Evolutionary conservation across 2,329 filamentous ascomycete genomes (phyloP), one percentile per base, ranked within the genome.

Genomic region (Penicillium sp.): DNA sequence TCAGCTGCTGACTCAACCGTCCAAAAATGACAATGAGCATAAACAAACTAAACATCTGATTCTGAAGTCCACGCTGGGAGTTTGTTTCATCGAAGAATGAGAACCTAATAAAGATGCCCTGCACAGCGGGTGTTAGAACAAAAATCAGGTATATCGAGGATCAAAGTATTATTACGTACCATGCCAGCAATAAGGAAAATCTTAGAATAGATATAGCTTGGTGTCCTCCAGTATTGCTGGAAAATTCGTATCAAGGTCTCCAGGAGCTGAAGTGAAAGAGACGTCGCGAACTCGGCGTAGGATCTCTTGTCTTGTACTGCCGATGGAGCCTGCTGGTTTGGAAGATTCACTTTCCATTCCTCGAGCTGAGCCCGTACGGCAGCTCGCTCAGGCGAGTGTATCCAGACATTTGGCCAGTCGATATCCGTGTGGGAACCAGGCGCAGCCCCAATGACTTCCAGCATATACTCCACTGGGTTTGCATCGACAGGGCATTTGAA

Each of bases 161-260:
- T 28, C 24, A 28, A 10, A 28, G 24, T 10, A n/a, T n/a, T n/a
- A n/a, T n/a, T n/a, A 18, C 18, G 23, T 46, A 51, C 43, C 78
- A 79, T n/a, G 83, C 73, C 43, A 29, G 81, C 7, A 11, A 21
- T 9, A 21, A 43, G 11, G 7, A 13, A n/a, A 8, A 29, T 71
- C 78, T 95, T 95, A 66, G 89, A 86, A 76, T 91, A 94, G 71
- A 95, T 91, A 77, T 95, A 95, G 2, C 85, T 83, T 0, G 91
- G 91, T 0, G 87, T 91, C 55, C 91, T 87, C 90, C 91, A 95
- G 81, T 92, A 93, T 72, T 95, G 91, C 71, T 91, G 82, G 77
- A 92, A 92, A 28, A 92, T 87, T 64, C 91, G 89, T 59, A 80
- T 73, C 19, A 83, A 81, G 47, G 90, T 87, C 65, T 86, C 79